Percentiles rank a stretch among this genome's conserved stretches.
phyloP scores from a whole-genome alignment of 176 grass and related monocot genomes.

The Bonia amplexicaulis region DNA sequence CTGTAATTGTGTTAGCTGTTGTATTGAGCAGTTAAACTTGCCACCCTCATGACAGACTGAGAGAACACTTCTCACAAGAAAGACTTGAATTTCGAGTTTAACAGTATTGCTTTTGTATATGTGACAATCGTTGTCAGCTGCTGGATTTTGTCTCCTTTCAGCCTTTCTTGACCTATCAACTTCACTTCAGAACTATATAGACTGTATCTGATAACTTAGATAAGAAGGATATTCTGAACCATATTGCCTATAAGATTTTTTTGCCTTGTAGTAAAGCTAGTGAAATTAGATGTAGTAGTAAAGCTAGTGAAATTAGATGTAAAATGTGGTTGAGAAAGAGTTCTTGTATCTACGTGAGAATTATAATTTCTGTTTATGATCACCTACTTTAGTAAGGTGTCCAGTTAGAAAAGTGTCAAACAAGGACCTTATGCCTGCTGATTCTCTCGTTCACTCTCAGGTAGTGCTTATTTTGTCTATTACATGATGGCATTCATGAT shows the following conservation, averaged over 20 bases:
- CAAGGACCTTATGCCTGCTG: neutral
- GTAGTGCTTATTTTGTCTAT: neutral
- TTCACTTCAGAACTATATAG: neutral
- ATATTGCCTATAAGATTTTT: neutral
- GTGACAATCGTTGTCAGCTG: neutral
- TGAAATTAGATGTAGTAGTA: neutral
- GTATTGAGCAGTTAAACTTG: neutral
- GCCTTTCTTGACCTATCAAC: neutral
- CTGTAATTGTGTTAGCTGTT: neutral
- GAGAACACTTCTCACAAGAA: neutral
- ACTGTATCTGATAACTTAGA: neutral
- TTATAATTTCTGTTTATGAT: neutral
- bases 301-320: neutral
- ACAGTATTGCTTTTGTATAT: neutral
- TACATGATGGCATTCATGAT: constrained; percentile 30
- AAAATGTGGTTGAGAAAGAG: neutral
- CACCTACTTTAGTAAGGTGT: neutral
- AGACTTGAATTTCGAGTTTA: neutral
- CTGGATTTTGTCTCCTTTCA: neutral
- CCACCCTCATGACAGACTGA: neutral
- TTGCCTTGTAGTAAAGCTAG: neutral
- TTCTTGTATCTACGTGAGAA: neutral
- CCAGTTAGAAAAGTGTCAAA: neutral
- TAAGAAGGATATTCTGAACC: neutral
- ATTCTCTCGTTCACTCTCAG: neutral